Evolutionary conservation across 2,329 filamentous ascomycete species (phyloP), one percentile per base, ranked within the genome.

Genomic region (Diaporthe sp.): DNA sequence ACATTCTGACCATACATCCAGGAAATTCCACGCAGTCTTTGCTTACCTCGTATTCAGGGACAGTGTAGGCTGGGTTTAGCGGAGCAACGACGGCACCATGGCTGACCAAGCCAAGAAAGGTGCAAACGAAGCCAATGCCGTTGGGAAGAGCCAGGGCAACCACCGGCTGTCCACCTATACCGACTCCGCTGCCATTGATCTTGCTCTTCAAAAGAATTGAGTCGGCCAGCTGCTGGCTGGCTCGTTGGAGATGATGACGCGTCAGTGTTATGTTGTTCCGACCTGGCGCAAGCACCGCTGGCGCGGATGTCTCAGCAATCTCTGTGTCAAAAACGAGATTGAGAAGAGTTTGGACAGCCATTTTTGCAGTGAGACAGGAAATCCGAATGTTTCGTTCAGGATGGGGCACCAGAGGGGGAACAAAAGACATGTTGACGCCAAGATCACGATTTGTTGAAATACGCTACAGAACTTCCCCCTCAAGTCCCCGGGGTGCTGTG

Each of bases 21-120:
- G 0, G 1, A 4, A 4, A 33, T 15, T 22, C 17, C 40, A 64
- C 9, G 7, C 17, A 22, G 28, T 6, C 42, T 47, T 25, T 6
- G 8, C 22, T 8, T 57, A 71, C 68, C 82, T 97, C 95, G 82
- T 96, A 97, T 83, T 97, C 95, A 74, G 92, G 92, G 84, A 97
- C 94, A 86, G 96, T 97, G 87, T 97, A 97, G 58, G 92, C 93
- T 54, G 95, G 92, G 83, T 97, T 97, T 77, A 97, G 86, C n/a
- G 95, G 95, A 4, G 95, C 95, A 10, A 95, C 95, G 78, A 97
- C 93, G 40, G 88, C 94, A 79, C 95, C 90, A 86, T 97, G 95
- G 91, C 93, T 95, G n/a, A 94, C 91, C 25, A 92, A 89, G n/a
- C 94, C 95, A 58, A 97, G 89, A 84, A 97, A 97, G 2, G 94